A percentile compares a stretch with the other conserved stretches of the same genome.
Evolutionary conservation across 2,329 filamentous ascomycete species (phyloP).

Genomic region (Phoma sp.): DNA sequence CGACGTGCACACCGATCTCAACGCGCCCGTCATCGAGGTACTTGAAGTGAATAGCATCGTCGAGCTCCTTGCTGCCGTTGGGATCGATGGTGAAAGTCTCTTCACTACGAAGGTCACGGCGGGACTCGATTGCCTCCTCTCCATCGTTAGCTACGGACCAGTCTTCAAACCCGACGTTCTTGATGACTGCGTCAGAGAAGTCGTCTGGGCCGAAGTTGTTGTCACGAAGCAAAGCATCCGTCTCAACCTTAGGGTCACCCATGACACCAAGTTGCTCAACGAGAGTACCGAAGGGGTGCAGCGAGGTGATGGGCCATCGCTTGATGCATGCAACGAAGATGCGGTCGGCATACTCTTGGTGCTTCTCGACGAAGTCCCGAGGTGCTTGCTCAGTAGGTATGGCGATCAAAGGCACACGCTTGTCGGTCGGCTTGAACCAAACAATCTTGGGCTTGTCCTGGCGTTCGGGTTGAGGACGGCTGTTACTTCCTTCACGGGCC

Average conservation of each 20-base stretch:
- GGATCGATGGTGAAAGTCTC: slow-evolving; percentile 91
- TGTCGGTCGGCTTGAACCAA: slow-evolving; percentile 99
- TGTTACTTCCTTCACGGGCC: slow-evolving; percentile 80
- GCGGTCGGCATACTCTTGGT: slow-evolving; percentile 94
- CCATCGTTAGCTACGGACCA: slow-evolving; percentile 88
- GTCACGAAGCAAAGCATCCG: slow-evolving; percentile 92
- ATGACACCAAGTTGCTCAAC: slow-evolving; percentile 97
- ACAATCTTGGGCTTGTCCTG: slow-evolving; percentile 99
- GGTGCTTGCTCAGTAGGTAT: slow-evolving; percentile 98
- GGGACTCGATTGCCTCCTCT: slow-evolving; percentile 72
- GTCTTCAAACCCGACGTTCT: slow-evolving; percentile 89
- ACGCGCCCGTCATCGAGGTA: slow-evolving; percentile 80
- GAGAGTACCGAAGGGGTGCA: slow-evolving; percentile 96
- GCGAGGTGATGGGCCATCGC: slow-evolving; percentile 98
- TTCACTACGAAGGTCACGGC: slow-evolving; percentile 89
- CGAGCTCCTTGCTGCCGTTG: slow-evolving; percentile 84
- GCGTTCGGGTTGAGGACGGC: slow-evolving; percentile 77
- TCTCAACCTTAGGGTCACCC: slow-evolving; percentile 97
- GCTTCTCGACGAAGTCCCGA: slow-evolving; percentile 96
- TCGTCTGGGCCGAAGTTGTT: slow-evolving; percentile 99
- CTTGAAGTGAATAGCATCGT: slow-evolving; percentile 93
- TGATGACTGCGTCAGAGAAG: slow-evolving; percentile 93
- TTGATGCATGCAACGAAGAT: slow-evolving; percentile 99
- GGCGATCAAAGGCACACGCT: slow-evolving; percentile 95
- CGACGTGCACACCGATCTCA: slow-evolving; percentile 93